These are phyloP conservation scores for Pisolithus sp. DNA, from an alignment of 768 basidiomycete genomes.

Conservation along the genomic window DNA sequence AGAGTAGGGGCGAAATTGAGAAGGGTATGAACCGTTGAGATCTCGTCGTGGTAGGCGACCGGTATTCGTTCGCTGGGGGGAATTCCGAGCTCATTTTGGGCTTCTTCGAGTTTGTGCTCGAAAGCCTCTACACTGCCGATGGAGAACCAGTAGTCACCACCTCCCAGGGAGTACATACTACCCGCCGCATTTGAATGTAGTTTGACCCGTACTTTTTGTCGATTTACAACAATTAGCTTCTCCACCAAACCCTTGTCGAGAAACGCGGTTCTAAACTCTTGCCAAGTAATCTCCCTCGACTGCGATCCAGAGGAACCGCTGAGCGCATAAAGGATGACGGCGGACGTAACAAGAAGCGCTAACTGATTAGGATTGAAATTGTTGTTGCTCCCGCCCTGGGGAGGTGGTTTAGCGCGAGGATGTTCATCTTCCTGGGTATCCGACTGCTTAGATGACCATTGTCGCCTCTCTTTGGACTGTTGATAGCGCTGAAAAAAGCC, in stretches of 20 bases:
- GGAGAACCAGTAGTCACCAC: constrained; percentile 84
- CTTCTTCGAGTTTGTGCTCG: constrained; percentile 90
- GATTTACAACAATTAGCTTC: constrained; percentile 86
- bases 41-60: constrained; percentile 94
- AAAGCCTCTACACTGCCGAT: constrained; percentile 97
- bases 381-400: constrained; percentile 35
- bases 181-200: constrained; percentile 86
- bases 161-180: constrained; percentile 59
- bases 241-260: constrained; percentile 96
- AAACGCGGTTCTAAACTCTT: constrained; percentile 96
- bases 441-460: constrained; percentile 21
- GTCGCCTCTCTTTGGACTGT: constrained; percentile 30
- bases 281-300: constrained; percentile 96
- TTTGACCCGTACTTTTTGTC: constrained; percentile 84
- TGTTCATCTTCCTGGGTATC: constrained; percentile 24
- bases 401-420: constrained; percentile 44
- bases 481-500: constrained; percentile 73
- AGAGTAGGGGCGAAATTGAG: constrained; percentile 94
- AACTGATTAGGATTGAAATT: constrained; percentile 54
- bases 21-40: constrained; percentile 72
- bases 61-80: constrained; percentile 91
- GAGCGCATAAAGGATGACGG: constrained; percentile 61
- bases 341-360: constrained; percentile 50
- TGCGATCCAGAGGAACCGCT: constrained; percentile 40
- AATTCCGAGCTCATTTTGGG: constrained; percentile 88